Percentiles rank a stretch among this genome's conserved stretches.
These are phyloP conservation scores for Oryza australiensis DNA, from an alignment of 176 grass and related monocot genomes.

Conservation along the genomic window DNA sequence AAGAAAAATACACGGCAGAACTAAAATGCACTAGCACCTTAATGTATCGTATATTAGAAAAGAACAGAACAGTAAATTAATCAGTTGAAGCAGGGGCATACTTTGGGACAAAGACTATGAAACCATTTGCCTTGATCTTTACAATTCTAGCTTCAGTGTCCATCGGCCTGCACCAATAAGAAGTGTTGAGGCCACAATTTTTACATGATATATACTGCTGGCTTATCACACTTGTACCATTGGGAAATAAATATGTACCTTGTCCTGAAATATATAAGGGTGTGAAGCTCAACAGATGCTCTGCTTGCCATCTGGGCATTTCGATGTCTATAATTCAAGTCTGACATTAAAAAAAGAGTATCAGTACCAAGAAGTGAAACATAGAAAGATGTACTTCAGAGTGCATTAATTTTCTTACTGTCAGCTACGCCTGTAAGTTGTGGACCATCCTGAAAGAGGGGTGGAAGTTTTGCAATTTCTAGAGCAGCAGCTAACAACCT, in stretches of 20 bases:
- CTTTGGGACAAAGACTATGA: conserved; percentile 98
- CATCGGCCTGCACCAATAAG: conserved; percentile 62
- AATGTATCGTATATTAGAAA: conserved; percentile 5
- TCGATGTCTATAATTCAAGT: conserved; percentile 88
- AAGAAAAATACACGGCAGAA: not conserved
- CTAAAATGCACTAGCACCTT: not conserved
- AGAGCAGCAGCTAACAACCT: conserved; percentile 94
- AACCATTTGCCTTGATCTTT: conserved; percentile 97
- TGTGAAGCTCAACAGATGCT: conserved; percentile 95
- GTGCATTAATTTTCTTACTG: conserved; percentile 62
- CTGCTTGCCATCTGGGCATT: conserved; percentile 99
- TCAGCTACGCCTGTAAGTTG: conserved; percentile 87
- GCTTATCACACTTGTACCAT: conserved; percentile 10
- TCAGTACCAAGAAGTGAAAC: conserved; percentile 32
- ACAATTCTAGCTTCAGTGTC: conserved; percentile 95
- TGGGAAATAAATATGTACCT: conserved; percentile 51
- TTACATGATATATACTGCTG: conserved; percentile 14
- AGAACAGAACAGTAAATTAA: not conserved
- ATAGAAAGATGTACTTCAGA: conserved; percentile 22
- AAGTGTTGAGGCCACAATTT: conserved; percentile 6
- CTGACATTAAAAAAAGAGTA: conserved; percentile 42
- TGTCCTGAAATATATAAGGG: conserved; percentile 94
- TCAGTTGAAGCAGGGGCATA: conserved; percentile 30
- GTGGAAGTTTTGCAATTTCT: conserved; percentile 89
- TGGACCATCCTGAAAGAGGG: conserved; percentile 83